phyloP scores from a whole-genome alignment of 192 early-diverging fungal species.

The Backusella circina region DNA sequence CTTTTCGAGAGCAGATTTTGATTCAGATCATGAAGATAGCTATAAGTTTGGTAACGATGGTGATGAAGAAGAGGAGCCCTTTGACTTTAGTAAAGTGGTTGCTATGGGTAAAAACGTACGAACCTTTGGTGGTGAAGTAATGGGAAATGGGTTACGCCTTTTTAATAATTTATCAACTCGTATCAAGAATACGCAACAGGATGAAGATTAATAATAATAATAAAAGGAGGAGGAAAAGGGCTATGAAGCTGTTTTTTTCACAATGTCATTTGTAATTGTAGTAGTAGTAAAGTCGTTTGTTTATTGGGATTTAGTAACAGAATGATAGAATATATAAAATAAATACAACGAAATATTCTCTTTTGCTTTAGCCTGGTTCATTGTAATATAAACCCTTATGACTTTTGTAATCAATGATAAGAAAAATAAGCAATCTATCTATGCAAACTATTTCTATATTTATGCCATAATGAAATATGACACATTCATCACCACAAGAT shows the following conservation, averaged over 20 bases:
- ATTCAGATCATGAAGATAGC: not conserved
- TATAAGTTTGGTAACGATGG: not conserved
- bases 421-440: too few relatives aligned
- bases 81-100: slow-evolving; percentile 34
- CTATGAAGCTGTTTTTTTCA: not conserved
- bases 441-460: too few relatives aligned
- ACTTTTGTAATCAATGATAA: too few relatives aligned
- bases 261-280: too few relatives aligned
- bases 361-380: too few relatives aligned
- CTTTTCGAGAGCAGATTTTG: not conserved
- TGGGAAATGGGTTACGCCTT: slow-evolving; percentile 28
- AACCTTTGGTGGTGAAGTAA: slow-evolving; percentile 19
- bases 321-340: too few relatives aligned
- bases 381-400: too few relatives aligned
- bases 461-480: too few relatives aligned
- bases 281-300: too few relatives aligned
- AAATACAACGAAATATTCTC: too few relatives aligned
- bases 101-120: slow-evolving; percentile 30
- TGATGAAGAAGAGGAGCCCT: slow-evolving; percentile 13
- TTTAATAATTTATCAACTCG: slow-evolving; percentile 22
- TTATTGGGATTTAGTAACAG: too few relatives aligned
- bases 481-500: too few relatives aligned
- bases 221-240: not conserved
- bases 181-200: slow-evolving; percentile 15
- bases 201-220: not conserved